These are phyloP conservation scores for Eucalyptus guilfoylei DNA, from an alignment of 345 rosid genomes.

Conservation along the genomic window DNA sequence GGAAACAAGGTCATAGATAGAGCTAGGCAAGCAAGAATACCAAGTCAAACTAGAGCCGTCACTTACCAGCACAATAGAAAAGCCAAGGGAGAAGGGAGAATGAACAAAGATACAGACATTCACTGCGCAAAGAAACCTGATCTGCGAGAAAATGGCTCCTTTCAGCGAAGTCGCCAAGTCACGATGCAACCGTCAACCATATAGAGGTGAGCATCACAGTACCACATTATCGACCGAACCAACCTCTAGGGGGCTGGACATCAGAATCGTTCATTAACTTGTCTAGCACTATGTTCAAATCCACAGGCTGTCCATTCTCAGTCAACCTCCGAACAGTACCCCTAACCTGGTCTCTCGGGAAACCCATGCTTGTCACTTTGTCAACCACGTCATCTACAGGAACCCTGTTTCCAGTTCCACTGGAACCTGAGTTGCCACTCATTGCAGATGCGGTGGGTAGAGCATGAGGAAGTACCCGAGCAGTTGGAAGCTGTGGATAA, in stretches of 20 bases:
- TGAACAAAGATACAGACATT: neutral
- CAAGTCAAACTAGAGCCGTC: neutral
- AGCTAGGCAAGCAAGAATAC: neutral
- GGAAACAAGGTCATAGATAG: neutral
- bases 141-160: neutral
- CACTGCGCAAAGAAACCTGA: neutral
- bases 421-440: slow-evolving; percentile 43
- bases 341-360: slow-evolving; percentile 82
- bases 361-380: slow-evolving; percentile 79
- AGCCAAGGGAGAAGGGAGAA: neutral
- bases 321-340: slow-evolving; percentile 73
- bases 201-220: neutral
- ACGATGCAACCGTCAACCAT: neutral
- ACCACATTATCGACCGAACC: slow-evolving; percentile 51
- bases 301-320: slow-evolving; percentile 82
- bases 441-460: slow-evolving; percentile 55
- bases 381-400: slow-evolving; percentile 77
- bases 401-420: slow-evolving; percentile 63
- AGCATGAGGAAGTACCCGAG: slow-evolving; percentile 65
- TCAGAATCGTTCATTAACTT: slow-evolving; percentile 85
- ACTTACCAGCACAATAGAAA: neutral
- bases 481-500: slow-evolving; percentile 77
- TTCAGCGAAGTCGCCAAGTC: neutral
- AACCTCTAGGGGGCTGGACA: slow-evolving; percentile 62
- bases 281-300: slow-evolving; percentile 78